Evolutionary conservation across 371 early-diverging fungal genomes (phyloP), one percentile per base, ranked within the genome.

Genomic region (Apophysomyces variabilis): DNA sequence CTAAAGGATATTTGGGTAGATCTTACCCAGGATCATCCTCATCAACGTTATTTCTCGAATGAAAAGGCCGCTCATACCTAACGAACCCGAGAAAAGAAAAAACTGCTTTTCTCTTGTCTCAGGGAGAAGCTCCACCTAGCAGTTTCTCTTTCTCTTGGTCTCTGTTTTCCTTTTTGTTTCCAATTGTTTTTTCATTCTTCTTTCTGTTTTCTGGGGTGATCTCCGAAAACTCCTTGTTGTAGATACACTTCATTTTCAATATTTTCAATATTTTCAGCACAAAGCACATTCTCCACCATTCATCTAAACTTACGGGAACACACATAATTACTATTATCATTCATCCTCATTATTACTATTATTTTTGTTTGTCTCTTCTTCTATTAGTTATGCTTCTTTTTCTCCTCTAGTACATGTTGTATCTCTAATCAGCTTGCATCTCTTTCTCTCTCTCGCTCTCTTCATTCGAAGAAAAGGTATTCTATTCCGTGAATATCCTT

Each of bases 331-430:
- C 32, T 26, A 26, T 26, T 26, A 26, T 3, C 32, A 26, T 26
- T 26, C 32, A 26, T 26, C 32, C 32, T 26, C 3, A 26, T 26
- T 26, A 26, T 26, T 26, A 26, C 32, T 26, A 26, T 26, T 26
- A 12, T n/a, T 5, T 18, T 5, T 58, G 5, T 9, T 58, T 58
- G 18, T 5, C 8, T 59, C 11, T 59, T 18, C 5, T 9, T 32
- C 16, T 26, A 18, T 38, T 43, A 39, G 18, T 44, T 60, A 44
- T 41, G 44, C 18, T 60, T 16, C n/a, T 60, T 21, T 41, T 39
- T 60, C 37, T 61, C 36, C 45, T 9, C 26, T 9, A 50, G 21
- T 50, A 50, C 54, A 50, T 50, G 54, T 50, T 50, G 54, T 50
- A 50, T 21, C n/a, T 50, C 54, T 50, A 50, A 26, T 50, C 54